These are phyloP conservation scores for Xylariomycetidae sp. DNA, from an alignment of 2,329 filamentous ascomycete species.

Conservation along the genomic window DNA sequence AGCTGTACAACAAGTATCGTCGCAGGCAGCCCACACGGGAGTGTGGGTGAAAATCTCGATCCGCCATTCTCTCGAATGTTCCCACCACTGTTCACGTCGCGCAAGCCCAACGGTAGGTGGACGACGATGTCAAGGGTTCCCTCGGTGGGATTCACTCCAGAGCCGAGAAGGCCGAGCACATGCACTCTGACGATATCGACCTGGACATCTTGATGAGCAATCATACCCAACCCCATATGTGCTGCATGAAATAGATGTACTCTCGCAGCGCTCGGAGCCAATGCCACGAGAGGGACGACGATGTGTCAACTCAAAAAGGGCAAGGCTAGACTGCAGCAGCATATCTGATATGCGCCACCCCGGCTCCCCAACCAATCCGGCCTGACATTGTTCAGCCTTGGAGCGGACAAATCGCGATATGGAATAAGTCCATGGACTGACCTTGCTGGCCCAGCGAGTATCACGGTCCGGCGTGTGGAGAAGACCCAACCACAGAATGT, in stretches of 20 bases:
- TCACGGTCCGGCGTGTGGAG: too few relatives aligned
- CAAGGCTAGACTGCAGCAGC: background rate
- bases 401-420: conserved; percentile 1
- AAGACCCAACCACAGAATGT: too few relatives aligned
- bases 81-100: too few relatives aligned
- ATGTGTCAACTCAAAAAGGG: conserved; percentile 3
- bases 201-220: conserved; percentile 17
- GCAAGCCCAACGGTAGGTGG: too few relatives aligned
- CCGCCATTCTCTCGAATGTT: too few relatives aligned
- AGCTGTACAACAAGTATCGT: too few relatives aligned
- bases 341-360: too few relatives aligned
- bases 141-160: too few relatives aligned
- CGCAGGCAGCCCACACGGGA: too few relatives aligned
- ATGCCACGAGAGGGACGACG: conserved; percentile 1
- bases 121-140: too few relatives aligned
- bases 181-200: conserved; percentile 7
- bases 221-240: conserved; percentile 7
- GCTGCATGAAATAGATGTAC: too few relatives aligned
- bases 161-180: conserved; percentile 11
- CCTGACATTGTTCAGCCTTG: background rate
- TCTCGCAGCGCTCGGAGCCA: conserved; percentile 1
- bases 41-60: conserved; percentile 8
- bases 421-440: background rate
- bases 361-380: background rate
- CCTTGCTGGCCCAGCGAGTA: too few relatives aligned